Percentiles rank a stretch among this genome's conserved stretches.
Evolutionary conservation across 2,329 filamentous ascomycete species (phyloP).

Genomic region (Verticillium longisporum): DNA sequence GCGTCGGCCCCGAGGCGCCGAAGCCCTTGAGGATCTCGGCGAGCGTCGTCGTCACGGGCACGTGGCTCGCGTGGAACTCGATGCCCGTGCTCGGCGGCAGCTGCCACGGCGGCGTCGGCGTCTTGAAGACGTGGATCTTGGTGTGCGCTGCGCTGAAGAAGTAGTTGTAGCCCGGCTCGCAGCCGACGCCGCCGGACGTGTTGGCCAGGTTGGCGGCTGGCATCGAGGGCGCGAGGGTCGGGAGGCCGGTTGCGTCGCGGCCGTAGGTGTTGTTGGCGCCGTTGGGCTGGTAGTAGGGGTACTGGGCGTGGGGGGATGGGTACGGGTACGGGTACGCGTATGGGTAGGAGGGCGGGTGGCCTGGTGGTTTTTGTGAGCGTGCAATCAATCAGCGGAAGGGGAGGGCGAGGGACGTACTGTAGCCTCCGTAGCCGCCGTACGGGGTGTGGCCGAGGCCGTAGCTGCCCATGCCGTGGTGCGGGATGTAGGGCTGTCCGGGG

Average conservation of each 20-base stretch:
- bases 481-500: constrained; percentile 30
- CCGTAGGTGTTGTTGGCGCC: constrained; percentile 25
- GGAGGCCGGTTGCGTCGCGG: constrained; percentile 34
- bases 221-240: constrained; percentile 34
- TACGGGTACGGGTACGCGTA: neutral
- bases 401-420: neutral
- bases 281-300: constrained; percentile 29
- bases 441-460: neutral
- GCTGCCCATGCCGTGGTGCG: constrained; percentile 20
- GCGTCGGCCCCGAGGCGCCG: constrained; percentile 42
- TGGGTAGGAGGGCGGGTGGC: neutral
- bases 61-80: constrained; percentile 41
- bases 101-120: constrained; percentile 45
- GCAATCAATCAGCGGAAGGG: too few species aligned
- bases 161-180: constrained; percentile 58
- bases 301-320: neutral
- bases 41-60: constrained; percentile 46
- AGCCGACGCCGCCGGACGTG: constrained; percentile 48
- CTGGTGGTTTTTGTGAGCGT: neutral
- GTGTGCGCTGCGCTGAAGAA: constrained; percentile 52
- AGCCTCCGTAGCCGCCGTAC: constrained; percentile 1
- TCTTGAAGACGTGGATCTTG: constrained; percentile 52
- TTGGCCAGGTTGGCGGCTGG: constrained; percentile 50
- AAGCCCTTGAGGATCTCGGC: constrained; percentile 52
- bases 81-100: constrained; percentile 32